Conservation (phyloP, 164 flowering plant species). For the Protea cynaroides region DNA sequence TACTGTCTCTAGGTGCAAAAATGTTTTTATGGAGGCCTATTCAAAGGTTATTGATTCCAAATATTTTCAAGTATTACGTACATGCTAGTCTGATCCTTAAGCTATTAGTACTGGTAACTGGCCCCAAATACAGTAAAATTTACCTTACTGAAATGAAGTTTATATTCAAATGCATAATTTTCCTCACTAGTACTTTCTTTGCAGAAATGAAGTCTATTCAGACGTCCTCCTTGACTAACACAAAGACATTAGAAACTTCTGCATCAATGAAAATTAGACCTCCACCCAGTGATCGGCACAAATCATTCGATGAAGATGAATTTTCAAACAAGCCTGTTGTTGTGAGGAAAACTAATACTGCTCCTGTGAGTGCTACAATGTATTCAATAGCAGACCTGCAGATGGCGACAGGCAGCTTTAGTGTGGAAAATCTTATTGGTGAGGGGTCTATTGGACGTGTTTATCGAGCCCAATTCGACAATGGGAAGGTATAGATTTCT, state of each 20-base stretch:
- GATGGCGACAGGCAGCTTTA: constrained; percentile 90
- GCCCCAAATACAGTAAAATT: background rate
- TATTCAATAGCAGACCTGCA: constrained; percentile 92
- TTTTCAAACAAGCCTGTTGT: constrained; percentile 44
- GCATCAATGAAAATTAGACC: constrained; percentile 66
- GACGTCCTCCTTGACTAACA: constrained; percentile 32
- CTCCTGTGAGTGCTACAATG: constrained; percentile 41
- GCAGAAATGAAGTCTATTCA: constrained; percentile 74
- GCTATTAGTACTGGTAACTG: background rate
- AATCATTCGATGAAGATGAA: constrained; percentile 86
- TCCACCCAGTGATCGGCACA: constrained; percentile 76
- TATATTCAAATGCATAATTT: background rate
- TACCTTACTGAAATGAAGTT: background rate
- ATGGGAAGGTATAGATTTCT: constrained; percentile 64
- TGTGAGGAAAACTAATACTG: constrained; percentile 45
- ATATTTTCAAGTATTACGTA: background rate
- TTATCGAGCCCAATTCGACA: constrained; percentile 82
- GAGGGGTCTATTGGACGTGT: constrained; percentile 95
- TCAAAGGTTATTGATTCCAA: background rate
- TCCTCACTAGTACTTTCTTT: constrained; percentile 11
- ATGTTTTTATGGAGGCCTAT: no score
- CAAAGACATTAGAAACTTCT: constrained; percentile 48
- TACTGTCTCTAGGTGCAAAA: no score
- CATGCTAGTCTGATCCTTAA: background rate
- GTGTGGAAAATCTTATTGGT: constrained; percentile 69